Evolutionary conservation across 2,329 filamentous ascomycete species (phyloP).

Genomic region (Clathrospora elynae): DNA sequence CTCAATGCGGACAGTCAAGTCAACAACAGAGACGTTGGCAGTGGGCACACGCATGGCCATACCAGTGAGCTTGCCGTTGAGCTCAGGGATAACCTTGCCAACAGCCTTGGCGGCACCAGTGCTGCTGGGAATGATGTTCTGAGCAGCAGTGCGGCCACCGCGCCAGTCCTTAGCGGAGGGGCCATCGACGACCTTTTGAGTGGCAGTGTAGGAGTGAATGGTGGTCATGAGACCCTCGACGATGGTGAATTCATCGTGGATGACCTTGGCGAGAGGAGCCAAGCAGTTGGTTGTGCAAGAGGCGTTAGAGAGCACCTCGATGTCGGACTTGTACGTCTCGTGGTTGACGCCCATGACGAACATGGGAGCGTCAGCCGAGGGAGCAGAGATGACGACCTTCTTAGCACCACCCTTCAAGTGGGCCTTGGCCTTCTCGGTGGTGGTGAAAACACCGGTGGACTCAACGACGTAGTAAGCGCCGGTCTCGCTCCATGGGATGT

Average conservation of each 20-base stretch:
- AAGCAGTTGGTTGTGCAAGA: constrained; percentile 99
- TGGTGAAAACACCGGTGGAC: constrained; percentile 99
- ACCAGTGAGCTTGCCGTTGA: constrained; percentile 99
- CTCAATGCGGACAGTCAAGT: constrained; percentile 92
- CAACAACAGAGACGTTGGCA: constrained; percentile 98
- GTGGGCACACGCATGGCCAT: constrained; percentile 99
- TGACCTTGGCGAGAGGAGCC: constrained; percentile 97
- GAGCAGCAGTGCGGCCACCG: constrained; percentile 96
- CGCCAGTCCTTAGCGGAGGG: constrained; percentile 99
- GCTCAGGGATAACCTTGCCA: constrained; percentile 97
- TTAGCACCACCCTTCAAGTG: constrained; percentile 97
- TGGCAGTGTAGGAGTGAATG: constrained; percentile 99
- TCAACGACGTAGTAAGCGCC: constrained; percentile 94
- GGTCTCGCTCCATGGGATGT: constrained; percentile 87
- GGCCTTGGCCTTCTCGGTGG: constrained; percentile 89
- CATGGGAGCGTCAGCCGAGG: constrained; percentile 96
- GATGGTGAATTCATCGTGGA: constrained; percentile 98
- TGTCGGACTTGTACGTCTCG: constrained; percentile 85
- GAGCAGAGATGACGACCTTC: constrained; percentile 86
- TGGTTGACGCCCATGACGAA: constrained; percentile 99
- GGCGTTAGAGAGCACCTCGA: constrained; percentile 96
- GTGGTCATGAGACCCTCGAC: constrained; percentile 99
- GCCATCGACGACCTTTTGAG: constrained; percentile 99
- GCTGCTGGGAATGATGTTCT: constrained; percentile 99
- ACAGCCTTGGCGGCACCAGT: constrained; percentile 99